A percentile compares a stretch with the other conserved stretches of the same genome.
These are phyloP conservation scores for Ogataea methylovora DNA, from an alignment of 805 yeast species.

Conservation along the genomic window DNA sequence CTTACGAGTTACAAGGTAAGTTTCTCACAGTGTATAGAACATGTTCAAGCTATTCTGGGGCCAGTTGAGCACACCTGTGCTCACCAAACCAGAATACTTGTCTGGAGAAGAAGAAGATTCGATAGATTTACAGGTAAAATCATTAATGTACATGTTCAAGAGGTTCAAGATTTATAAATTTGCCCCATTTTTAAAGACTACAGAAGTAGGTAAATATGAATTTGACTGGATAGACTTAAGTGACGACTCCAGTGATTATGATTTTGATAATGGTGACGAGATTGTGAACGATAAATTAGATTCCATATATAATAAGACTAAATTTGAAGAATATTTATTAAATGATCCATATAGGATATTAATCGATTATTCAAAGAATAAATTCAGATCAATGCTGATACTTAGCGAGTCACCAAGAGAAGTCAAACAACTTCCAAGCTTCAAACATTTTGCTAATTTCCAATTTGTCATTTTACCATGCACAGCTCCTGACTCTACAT, in stretches of 20 bases:
- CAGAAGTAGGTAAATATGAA: slow-evolving; percentile 18
- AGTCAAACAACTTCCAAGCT: slow-evolving; percentile 17
- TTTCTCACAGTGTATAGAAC: too few species aligned
- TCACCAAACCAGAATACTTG: slow-evolving; percentile 41
- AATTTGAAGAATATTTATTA: slow-evolving; percentile 34
- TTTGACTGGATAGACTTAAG: slow-evolving; percentile 12
- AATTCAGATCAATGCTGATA: slow-evolving; percentile 54
- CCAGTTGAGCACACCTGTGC: too few species aligned
- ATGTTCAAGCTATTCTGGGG: too few species aligned
- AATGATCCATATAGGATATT: slow-evolving; percentile 58
- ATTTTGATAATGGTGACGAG: slow-evolving; percentile 1
- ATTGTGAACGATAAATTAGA: slow-evolving; percentile 38
- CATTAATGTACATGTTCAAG: slow-evolving; percentile 50
- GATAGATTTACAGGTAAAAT: slow-evolving; percentile 52
- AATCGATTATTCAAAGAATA: slow-evolving; percentile 60
- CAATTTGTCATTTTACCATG: slow-evolving; percentile 33
- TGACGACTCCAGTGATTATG: slow-evolving; percentile 1
- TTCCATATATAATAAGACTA: slow-evolving; percentile 39
- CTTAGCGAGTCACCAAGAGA: slow-evolving; percentile 42
- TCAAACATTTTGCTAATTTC: slow-evolving; percentile 17
- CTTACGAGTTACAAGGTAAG: too few species aligned
- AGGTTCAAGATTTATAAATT: slow-evolving; percentile 38
- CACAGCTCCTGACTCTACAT: slow-evolving; percentile 35
- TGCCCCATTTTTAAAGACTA: slow-evolving; percentile 32
- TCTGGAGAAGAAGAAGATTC: slow-evolving; percentile 46